Evolutionary conservation across 768 basidiomycete species (phyloP).

Genomic region (Boletus vinaceobasis): DNA sequence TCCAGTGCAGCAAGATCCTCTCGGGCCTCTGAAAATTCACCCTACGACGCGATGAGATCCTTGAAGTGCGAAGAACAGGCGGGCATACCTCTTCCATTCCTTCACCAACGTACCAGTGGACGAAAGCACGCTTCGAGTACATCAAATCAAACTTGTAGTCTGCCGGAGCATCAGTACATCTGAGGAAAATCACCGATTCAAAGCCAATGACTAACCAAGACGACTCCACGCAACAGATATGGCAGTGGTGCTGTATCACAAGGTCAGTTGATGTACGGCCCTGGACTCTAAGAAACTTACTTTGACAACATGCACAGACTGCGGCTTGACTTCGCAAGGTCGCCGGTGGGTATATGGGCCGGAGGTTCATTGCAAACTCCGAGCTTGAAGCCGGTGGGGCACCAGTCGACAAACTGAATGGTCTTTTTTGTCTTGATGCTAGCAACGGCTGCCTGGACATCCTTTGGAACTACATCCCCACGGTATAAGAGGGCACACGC

Average conservation of each 20-base stretch:
- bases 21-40: conserved; percentile 97
- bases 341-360: conserved; percentile 88
- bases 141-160: conserved; percentile 99
- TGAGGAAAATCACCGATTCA: not conserved
- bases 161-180: conserved; percentile 21
- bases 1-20: conserved; percentile 98
- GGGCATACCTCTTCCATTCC: conserved; percentile 89
- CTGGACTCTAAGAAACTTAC: conserved; percentile 34
- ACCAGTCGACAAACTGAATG: conserved; percentile 98
- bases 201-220: conserved; percentile 45
- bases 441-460: conserved; percentile 88
- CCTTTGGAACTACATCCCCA: conserved; percentile 96
- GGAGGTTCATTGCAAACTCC: conserved; percentile 98
- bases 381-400: conserved; percentile 96
- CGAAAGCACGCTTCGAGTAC: conserved; percentile 93
- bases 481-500: conserved; percentile 91
- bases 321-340: conserved; percentile 90
- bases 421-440: conserved; percentile 97
- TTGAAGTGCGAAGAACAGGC: conserved; percentile 1
- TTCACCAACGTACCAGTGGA: conserved; percentile 96
- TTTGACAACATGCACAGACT: conserved; percentile 98
- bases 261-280: not conserved
- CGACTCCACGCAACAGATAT: conserved; percentile 95
- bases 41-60: conserved; percentile 37
- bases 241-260: conserved; percentile 66